Conservation (phyloP, 352 stramenopile species). For the Phytophthora pinifolia region DNA sequence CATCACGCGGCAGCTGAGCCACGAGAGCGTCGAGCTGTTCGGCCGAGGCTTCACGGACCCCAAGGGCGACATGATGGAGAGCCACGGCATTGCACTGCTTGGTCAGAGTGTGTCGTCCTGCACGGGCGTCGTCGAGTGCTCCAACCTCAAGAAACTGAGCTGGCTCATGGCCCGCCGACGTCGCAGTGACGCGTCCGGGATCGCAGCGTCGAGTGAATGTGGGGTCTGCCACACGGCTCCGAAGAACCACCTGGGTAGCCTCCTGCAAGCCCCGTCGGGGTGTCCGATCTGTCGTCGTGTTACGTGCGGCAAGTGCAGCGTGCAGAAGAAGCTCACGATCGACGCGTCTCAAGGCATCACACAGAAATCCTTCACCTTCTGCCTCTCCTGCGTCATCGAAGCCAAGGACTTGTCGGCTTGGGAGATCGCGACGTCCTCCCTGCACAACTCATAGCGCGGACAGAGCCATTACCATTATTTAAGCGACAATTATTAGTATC, state of each 20-base stretch:
- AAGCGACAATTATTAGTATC: too few species aligned
- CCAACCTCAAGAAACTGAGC: conserved; percentile 61
- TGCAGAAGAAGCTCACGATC: conserved; percentile 44
- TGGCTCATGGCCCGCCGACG: conserved; percentile 40
- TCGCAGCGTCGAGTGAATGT: conserved; percentile 21
- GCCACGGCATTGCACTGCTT: conserved; percentile 35
- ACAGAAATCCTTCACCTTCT: conserved; percentile 52
- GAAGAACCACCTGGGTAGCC: conserved; percentile 24
- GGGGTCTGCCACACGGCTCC: conserved; percentile 29
- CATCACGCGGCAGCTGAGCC: conserved; percentile 34
- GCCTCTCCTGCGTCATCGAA: conserved; percentile 51
- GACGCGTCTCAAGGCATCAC: conserved; percentile 36
- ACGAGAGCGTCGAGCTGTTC: conserved; percentile 46
- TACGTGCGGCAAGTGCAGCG: conserved; percentile 44
- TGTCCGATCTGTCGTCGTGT: conserved; percentile 32
- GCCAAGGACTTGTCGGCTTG: conserved; percentile 39
- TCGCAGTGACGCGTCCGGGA: conserved; percentile 16
- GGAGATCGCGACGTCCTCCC: conserved; percentile 38
- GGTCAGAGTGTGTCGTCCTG: conserved; percentile 31
- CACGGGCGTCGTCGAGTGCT: conserved; percentile 37
- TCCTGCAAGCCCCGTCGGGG: conserved; percentile 19
- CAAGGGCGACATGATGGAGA: conserved; percentile 39
- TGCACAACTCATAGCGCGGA: conserved; percentile 11
- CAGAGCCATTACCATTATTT: too few species aligned
- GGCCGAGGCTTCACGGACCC: conserved; percentile 48